Percentiles rank a stretch among this genome's conserved stretches.
These are phyloP conservation scores for Naganishia onofrii DNA, from an alignment of 768 basidiomycete genomes.

Conservation along the genomic window DNA sequence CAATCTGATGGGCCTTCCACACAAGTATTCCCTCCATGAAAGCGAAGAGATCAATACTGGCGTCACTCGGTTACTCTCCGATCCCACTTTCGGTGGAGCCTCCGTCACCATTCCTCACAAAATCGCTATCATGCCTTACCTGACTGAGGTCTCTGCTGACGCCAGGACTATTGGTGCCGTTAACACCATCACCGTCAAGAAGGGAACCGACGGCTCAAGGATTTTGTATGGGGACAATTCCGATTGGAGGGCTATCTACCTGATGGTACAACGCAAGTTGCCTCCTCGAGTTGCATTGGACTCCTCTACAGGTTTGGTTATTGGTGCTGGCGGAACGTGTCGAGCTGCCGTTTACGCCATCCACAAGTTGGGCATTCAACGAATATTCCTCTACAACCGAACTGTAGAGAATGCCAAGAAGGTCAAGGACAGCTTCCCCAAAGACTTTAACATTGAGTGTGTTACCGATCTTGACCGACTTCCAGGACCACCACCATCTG, in stretches of 20 bases:
- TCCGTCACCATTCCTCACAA: conserved; percentile 97
- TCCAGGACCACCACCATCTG: conserved; percentile 60
- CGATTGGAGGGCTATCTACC: conserved; percentile 85
- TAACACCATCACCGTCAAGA: conserved; percentile 71
- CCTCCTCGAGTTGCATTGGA: conserved; percentile 53
- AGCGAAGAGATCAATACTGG: conserved; percentile 65
- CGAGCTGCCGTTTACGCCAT: conserved; percentile 92
- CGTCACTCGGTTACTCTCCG: conserved; percentile 63
- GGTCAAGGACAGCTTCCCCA: conserved; percentile 67
- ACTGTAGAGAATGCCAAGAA: conserved; percentile 70
- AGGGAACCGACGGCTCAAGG: conserved; percentile 53
- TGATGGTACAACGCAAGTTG: conserved; percentile 53
- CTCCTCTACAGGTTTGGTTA: conserved; percentile 67
- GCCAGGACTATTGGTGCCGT: conserved; percentile 88
- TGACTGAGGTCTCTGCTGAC: conserved; percentile 75
- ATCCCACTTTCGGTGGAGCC: conserved; percentile 83
- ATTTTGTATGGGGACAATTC: conserved; percentile 89
- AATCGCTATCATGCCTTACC: conserved; percentile 76
- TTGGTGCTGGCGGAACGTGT: conserved; percentile 92
- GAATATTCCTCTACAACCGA: conserved; percentile 84
- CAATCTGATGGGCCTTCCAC: conserved; percentile 73
- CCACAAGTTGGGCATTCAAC: conserved; percentile 63
- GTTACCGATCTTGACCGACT: conserved; percentile 63
- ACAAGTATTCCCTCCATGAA: conserved; percentile 76
- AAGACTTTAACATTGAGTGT: conserved; percentile 61